These are phyloP conservation scores for Vaccinium darrowii DNA, from an alignment of 148 eudicot species.

Conservation along the genomic window DNA sequence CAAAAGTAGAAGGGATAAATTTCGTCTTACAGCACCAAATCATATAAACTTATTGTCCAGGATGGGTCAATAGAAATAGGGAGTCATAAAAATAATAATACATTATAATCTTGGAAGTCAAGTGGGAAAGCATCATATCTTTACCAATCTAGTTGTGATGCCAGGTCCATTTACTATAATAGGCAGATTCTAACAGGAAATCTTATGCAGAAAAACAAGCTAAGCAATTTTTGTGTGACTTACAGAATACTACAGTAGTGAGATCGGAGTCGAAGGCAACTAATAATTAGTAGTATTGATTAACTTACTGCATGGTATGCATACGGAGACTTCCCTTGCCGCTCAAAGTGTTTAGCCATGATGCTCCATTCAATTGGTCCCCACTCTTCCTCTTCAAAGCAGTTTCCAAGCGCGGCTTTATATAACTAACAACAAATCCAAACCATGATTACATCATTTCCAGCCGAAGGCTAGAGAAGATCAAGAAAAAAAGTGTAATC, in stretches of 20 bases:
- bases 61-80: neutral
- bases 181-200: neutral
- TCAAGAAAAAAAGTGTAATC: neutral
- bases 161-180: neutral
- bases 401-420: slow-evolving; percentile 86
- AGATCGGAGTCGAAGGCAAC: neutral
- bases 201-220: neutral
- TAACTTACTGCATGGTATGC: slow-evolving; percentile 87
- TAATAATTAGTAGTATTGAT: neutral
- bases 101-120: neutral
- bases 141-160: neutral
- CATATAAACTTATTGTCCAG: neutral
- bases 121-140: neutral
- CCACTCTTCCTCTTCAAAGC: slow-evolving; percentile 94
- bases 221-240: neutral
- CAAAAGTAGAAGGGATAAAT: neutral
- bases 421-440: slow-evolving; percentile 48
- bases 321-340: slow-evolving; percentile 94
- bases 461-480: neutral
- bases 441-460: slow-evolving; percentile 10
- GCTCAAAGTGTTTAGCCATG: slow-evolving; percentile 89
- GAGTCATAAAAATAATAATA: neutral
- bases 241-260: neutral
- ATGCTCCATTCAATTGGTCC: slow-evolving; percentile 85
- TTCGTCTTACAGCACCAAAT: neutral